These are phyloP conservation scores for Chloromonas sp. DNA, from an alignment of 163 green algal species.

Conservation along the genomic window DNA sequence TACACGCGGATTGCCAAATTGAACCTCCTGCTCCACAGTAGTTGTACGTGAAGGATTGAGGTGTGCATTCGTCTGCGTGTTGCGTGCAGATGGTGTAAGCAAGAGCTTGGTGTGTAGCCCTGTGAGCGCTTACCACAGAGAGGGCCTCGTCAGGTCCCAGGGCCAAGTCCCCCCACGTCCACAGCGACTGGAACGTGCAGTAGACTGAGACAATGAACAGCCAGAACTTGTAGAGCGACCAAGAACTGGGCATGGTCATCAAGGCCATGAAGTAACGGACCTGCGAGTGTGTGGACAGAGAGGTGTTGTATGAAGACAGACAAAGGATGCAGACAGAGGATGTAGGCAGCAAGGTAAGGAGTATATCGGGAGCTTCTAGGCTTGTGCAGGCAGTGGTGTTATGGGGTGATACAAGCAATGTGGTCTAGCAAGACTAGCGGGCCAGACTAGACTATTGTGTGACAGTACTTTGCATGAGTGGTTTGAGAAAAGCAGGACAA, in stretches of 20 bases:
- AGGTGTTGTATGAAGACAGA: not conserved
- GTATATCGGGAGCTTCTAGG: no score
- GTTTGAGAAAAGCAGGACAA: no score
- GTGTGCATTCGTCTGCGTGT: no score
- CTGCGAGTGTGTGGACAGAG: not conserved
- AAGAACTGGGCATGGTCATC: not conserved
- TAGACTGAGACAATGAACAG: not conserved
- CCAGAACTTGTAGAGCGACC: slow-evolving; percentile 6
- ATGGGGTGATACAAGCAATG: no score
- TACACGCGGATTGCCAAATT: no score
- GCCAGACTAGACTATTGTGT: not conserved
- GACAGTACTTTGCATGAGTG: no score
- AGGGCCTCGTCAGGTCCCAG: not conserved
- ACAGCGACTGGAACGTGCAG: not conserved
- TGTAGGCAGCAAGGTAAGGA: no score
- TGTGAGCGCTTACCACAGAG: not conserved
- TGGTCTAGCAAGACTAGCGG: not conserved
- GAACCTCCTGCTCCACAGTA: no score
- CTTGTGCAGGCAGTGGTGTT: no score
- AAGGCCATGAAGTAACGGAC: not conserved
- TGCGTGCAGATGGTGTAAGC: not conserved
- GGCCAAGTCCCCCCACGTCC: not conserved
- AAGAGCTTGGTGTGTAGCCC: not conserved
- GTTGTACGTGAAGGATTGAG: no score
- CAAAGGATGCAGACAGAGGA: no score